Base-by-base conservation (phyloP, 306 rosid species). In the Cucurbita argyrosperma region DNA sequence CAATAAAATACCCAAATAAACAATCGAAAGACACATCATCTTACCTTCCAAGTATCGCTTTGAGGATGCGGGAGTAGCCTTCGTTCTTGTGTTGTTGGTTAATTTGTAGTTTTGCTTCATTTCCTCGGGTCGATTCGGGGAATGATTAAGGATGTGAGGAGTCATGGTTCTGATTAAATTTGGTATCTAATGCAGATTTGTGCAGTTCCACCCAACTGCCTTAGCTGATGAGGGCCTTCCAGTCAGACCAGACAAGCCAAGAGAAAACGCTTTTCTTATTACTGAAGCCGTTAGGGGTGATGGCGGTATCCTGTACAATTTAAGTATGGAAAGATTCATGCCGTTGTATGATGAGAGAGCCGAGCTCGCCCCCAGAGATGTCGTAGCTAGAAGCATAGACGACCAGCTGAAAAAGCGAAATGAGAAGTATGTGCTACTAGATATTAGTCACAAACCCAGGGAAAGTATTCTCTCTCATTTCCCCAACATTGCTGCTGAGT, bases 331-430 rank as follows among this genome's bases (percentile, higher is more conserved):
- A 83, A 86, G 98, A 81, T 94, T 90, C 77, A 94, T 94, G 98
- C 92, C 96, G 59, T 74, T 68, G 64, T 94, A 94, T 57, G 98
- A 94, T 79, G 90, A 88, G 78, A 83, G 98, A 81, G 94, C 87
- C 14, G 98, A 94, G 89, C 98, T 94, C 70, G 97, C 98, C 51
- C 94, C 98, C 1, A 88, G 97, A 83, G 98, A 94, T 77, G 94
- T 94, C 53, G 98, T 94, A 63, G 98, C 98, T 39, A 89, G 98
- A 85, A 83, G 98, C 64, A 94, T 94, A 38, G 98, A 94, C 3
- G 97, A 90, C 80, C 98, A 94, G 81, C 96, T 94, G 23, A 94
- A 94, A 80, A 90, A 79, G 83, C 95, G 86, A 0, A 76, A 80
- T 14, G 97, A 94, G 50, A 90, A 89, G 86, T 89, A 89, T 8